These are phyloP conservation scores for Colletotrichum lindemuthianum DNA, from an alignment of 2,329 filamentous ascomycete genomes.

Conservation along the genomic window DNA sequence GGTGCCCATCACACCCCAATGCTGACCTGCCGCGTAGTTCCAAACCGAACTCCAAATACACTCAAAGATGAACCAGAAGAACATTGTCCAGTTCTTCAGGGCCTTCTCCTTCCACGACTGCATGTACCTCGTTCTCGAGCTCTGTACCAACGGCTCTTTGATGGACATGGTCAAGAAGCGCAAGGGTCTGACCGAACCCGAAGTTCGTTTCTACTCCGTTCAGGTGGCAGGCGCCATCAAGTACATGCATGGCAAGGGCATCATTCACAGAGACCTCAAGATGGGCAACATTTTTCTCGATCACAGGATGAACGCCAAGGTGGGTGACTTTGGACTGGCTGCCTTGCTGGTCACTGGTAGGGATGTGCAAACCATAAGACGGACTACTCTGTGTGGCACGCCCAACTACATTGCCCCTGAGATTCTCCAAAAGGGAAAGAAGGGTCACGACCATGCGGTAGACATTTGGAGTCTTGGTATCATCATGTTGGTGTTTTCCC, in stretches of 20 bases:
- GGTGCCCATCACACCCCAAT: background rate
- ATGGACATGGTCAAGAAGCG: conserved; percentile 98
- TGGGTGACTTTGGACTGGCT: conserved; percentile 95
- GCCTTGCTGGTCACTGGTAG: conserved; percentile 91
- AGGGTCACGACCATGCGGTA: conserved; percentile 96
- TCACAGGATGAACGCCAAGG: conserved; percentile 94
- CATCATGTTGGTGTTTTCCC: conserved; percentile 77
- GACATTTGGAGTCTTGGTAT: conserved; percentile 99
- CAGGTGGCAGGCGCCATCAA: conserved; percentile 98
- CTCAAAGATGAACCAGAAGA: conserved; percentile 95
- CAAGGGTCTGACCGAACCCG: conserved; percentile 89
- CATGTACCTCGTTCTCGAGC: conserved; percentile 93
- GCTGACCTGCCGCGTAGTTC: conserved; percentile 56
- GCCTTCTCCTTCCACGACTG: conserved; percentile 90
- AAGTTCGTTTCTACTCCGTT: conserved; percentile 92
- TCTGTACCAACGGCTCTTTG: conserved; percentile 94
- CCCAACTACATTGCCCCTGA: conserved; percentile 99
- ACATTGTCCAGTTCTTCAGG: conserved; percentile 94
- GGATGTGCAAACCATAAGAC: conserved; percentile 83
- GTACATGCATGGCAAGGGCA: conserved; percentile 94
- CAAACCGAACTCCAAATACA: conserved; percentile 95
- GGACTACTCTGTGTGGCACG: conserved; percentile 95
- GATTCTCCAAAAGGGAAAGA: conserved; percentile 91
- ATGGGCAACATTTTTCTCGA: conserved; percentile 99
- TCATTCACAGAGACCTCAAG: conserved; percentile 96